Evolutionary conservation across 2,329 filamentous ascomycete species (phyloP), one percentile per base, ranked within the genome.

Genomic region (Ophiognomonia clavigignenti-juglandacearum): DNA sequence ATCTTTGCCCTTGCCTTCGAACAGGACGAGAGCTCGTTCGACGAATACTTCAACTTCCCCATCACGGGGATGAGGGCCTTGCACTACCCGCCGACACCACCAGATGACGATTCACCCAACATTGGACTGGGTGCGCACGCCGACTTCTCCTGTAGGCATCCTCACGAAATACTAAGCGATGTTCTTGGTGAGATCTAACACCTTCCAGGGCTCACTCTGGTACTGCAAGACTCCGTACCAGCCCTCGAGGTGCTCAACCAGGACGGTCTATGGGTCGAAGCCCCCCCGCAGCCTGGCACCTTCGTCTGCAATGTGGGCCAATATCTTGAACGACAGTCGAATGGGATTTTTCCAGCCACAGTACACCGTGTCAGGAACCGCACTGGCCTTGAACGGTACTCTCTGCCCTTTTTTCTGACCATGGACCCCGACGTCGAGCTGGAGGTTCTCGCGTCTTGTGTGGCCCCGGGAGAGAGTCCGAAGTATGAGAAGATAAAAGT

Each of bases 271-370:
- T 71, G 67, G 67, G 57, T 71, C 6, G 63, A 63, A 9, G 67
- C 66, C 7, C 57, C 62, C 2, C 63, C 62, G 0, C 53, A 60
- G 23, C 59, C 59, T 3, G 54, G 62, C 41, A 62, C 62, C 0
- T 66, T 69, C 24, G 66, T 70, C 3, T 65, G 67, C 34, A 70
- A 70, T 37, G 62, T 70, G 34, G 66, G 64, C 0, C 64, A 69
- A 43, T 68, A 67, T 43, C 49, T 69, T 6, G 67, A 68, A 46
- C 47, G 67, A 23, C 63, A 67, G n/a, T 67, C 66, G 13, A 67
- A 68, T 2, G 66, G 64, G 0, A 57, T 49, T 22, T 69, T 67
- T 56, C 61, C 62, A 43, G 62, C 60, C 6, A 69, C 67, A 6
- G 66, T 70, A 8, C 66, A 70, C 48, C 52, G 67, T 0, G 66